Conservation (phyloP, 192 early-diverging fungal species). For the Backusella circina region DNA sequence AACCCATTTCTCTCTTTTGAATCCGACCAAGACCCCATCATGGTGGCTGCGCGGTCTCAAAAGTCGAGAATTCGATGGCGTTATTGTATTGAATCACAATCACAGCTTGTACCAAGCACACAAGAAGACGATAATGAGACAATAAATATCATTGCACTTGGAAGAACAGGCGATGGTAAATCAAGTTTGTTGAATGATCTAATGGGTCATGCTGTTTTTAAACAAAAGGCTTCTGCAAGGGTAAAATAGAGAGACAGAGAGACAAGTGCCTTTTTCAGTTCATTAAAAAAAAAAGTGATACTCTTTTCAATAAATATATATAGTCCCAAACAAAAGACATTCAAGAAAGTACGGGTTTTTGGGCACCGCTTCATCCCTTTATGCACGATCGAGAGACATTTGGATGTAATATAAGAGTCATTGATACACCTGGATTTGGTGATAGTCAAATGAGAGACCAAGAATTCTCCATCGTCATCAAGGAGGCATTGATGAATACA, state of each 20-base stretch:
- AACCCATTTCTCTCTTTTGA: not conserved
- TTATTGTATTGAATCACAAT: not conserved
- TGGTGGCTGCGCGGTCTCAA: not conserved
- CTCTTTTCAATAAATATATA: not conserved
- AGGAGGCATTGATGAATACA: not conserved
- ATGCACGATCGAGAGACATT: conserved; percentile 6
- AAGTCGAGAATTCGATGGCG: not conserved
- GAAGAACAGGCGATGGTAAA: conserved; percentile 37
- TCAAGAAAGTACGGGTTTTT: conserved; percentile 9
- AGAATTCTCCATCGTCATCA: conserved; percentile 2
- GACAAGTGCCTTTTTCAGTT: too few relatives aligned
- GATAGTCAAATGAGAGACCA: conserved; percentile 18
- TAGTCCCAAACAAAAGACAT: conserved; percentile 13
- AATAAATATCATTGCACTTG: not conserved
- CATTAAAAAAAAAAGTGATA: too few relatives aligned
- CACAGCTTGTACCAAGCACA: not conserved
- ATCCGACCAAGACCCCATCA: not conserved
- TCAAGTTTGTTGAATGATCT: conserved; percentile 45
- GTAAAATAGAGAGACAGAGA: conserved; percentile 10
- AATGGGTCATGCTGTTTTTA: conserved; percentile 37
- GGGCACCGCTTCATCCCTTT: conserved; percentile 17
- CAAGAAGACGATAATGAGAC: not conserved
- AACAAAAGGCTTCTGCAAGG: conserved; percentile 36
- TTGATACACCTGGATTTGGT: conserved; percentile 29
- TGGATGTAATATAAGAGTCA: conserved; percentile 13